A percentile compares a stretch with the other conserved stretches of the same genome.
Conservation (phyloP, 2,329 filamentous ascomycete genomes). For the Chaetomium globosum region DNA sequence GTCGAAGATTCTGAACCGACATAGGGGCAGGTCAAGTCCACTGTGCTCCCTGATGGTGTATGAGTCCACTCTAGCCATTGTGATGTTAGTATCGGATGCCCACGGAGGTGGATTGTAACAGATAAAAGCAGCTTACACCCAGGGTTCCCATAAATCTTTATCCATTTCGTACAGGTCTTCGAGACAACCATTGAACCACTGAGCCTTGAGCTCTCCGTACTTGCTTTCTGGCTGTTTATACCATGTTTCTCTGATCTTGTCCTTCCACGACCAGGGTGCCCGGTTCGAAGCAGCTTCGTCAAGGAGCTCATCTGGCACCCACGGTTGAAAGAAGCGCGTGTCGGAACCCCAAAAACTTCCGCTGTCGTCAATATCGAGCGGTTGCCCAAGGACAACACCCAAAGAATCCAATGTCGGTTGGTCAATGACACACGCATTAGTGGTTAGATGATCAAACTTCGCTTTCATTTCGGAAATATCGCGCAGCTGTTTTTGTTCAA, state of each 20-base stretch:
- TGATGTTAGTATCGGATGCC: too few species aligned
- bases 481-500: conserved; percentile 2
- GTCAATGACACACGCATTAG: background rate
- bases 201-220: background rate
- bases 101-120: too few species aligned
- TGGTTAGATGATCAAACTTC: background rate
- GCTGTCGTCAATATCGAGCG: background rate
- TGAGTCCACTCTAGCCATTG: background rate
- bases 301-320: background rate
- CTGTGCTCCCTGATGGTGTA: background rate
- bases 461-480: background rate
- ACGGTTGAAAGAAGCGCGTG: conserved; percentile 1
- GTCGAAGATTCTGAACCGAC: background rate
- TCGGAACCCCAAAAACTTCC: background rate
- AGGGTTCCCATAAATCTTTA: conserved; percentile 2
- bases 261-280: background rate
- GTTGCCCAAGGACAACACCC: background rate
- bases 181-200: background rate
- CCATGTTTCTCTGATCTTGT: background rate
- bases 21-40: background rate
- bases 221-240: background rate
- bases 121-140: background rate
- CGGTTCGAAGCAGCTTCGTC: background rate
- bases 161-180: background rate
- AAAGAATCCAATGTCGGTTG: background rate